Base-by-base conservation (phyloP, 116 monocot genomes). In the Trichopus zeylanicus region DNA sequence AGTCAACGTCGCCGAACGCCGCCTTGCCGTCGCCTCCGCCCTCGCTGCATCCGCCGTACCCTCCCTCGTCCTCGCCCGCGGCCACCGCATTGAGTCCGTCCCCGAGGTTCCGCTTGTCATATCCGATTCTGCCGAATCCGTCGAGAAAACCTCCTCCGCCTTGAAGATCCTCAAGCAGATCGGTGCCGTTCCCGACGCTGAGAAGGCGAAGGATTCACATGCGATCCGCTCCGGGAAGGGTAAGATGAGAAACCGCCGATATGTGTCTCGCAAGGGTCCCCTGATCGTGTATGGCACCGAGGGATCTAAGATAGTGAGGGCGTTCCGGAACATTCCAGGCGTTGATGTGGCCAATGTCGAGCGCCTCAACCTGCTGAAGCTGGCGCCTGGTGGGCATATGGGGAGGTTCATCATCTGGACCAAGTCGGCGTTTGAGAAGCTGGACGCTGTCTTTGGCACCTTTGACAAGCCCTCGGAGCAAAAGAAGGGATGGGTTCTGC, bases 381-480 rank as follows among this genome's bases (percentile, higher is more conserved):
- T 91, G 0, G 91, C 91, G 4, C 91, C 88, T 5, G 93, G 93
- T 26, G 91, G 91, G 7, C 91, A 91, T 55, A 35, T 91, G 22
- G 91, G 91, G 7, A 47, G 91, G 48, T 86, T 93, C 63, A 75
- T 93, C 31, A 55, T 93, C 29, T 93, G 93, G 93, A 93, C 89
- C 6, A 85, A 75, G 57, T 85, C 85, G 0, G 89, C 93, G 0
- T 85, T 93, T 53, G 85, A 93, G 78, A 88, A 82, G 73, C 78
- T 93, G 13, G 93, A 93, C 30, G 33, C 60, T 0, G 72, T 93
- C 12, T 93, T 70, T 26, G 93, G 93, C 16, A 80, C 85, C 19
- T 93, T 89, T 37, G 93, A 88, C 16, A 83, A 72, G 72, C 69
- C 73, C 0, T 70, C 86, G 0, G 75, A 70, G 70, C 80, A 76